Evolutionary conservation across 139 green algal species (phyloP), one percentile per base, ranked within the genome.

Genomic region (Micromonas commoda): DNA sequence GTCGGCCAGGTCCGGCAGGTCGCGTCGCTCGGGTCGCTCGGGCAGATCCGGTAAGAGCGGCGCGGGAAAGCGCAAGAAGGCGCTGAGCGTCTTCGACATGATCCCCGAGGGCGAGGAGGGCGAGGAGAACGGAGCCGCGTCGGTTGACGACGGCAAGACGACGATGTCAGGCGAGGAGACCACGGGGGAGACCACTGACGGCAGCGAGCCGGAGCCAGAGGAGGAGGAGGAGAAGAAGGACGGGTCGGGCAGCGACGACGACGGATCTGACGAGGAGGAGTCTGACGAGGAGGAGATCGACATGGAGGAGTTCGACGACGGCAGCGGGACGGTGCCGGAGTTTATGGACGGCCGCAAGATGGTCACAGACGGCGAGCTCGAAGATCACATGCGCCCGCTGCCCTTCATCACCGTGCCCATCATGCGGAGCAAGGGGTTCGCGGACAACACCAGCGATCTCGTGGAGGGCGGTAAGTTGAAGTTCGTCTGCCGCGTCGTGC

Each of bases 341-440:
- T 75, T 38, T 38, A 75, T 75, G 68, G 34, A 37, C 31, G 68
- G 29, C 13, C 35, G 68, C 19, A 75, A 63, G 68, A 60, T 75
- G 1, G 19, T 61, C 20, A 26, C 68, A 29, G 38, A 19, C 33
- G 68, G 34, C 29, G 19, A 33, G 45, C 38, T 75, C 24, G 68
- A 75, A 24, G 68, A 75, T 9, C 34, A 75, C n/a, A 28, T 75
- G 20, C 19, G 9, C 34, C 37, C 37, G 20, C 21, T 75, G 37
- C 19, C 35, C 1, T 63, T 75, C 6, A 75, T 61, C 26, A 63
- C 37, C 3, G 32, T 75, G 2, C 68, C 68, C 1, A 39, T 75
- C 9, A 63, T 63, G 21, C 68, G 33, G 3, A 39, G 34, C 2
- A 16, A 61, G 20, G 68, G 37, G 24, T 75, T 75, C 33, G 68